A percentile compares a stretch with the other conserved stretches of the same genome.
Evolutionary conservation across 768 basidiomycete species (phyloP).

Genomic region (Asterophora parasitica): DNA sequence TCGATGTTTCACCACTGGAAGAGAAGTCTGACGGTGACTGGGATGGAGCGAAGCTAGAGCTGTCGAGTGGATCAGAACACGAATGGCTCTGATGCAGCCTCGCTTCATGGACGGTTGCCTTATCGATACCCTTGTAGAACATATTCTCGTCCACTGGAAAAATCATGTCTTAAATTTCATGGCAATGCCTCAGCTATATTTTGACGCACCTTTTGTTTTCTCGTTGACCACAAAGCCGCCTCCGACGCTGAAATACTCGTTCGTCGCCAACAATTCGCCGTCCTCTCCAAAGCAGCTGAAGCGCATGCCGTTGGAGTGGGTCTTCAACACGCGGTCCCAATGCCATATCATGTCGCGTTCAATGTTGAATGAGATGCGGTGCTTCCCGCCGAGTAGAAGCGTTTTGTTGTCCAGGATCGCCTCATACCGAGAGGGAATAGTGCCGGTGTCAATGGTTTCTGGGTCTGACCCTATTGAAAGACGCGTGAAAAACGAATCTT

Average conservation of each 20-base stretch:
- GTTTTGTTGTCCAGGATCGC: slow-evolving; percentile 61
- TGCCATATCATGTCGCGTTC: slow-evolving; percentile 91
- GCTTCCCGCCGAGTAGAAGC: slow-evolving; percentile 67
- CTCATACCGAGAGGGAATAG: slow-evolving; percentile 71
- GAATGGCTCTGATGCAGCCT: slow-evolving; percentile 65
- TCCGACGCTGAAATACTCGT: slow-evolving; percentile 93
- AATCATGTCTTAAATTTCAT: background rate
- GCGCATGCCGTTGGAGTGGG: slow-evolving; percentile 90
- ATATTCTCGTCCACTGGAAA: slow-evolving; percentile 81
- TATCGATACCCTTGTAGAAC: slow-evolving; percentile 91
- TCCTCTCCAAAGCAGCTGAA: slow-evolving; percentile 78
- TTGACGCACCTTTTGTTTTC: slow-evolving; percentile 70
- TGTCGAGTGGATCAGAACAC: slow-evolving; percentile 30
- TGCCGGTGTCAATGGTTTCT: slow-evolving; percentile 88
- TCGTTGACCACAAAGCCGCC: slow-evolving; percentile 96
- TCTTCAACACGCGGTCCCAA: slow-evolving; percentile 84
- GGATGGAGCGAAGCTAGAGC: background rate
- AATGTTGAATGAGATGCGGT: slow-evolving; percentile 81
- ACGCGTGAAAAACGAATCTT: background rate
- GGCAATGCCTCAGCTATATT: background rate
- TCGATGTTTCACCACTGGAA: background rate
- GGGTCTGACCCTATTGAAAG: slow-evolving; percentile 66
- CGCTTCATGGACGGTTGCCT: slow-evolving; percentile 72
- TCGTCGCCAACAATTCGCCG: slow-evolving; percentile 88
- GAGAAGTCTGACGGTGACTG: background rate